These are phyloP conservation scores for Botrytis elliptica DNA, from an alignment of 2,329 filamentous ascomycete genomes.

Conservation along the genomic window DNA sequence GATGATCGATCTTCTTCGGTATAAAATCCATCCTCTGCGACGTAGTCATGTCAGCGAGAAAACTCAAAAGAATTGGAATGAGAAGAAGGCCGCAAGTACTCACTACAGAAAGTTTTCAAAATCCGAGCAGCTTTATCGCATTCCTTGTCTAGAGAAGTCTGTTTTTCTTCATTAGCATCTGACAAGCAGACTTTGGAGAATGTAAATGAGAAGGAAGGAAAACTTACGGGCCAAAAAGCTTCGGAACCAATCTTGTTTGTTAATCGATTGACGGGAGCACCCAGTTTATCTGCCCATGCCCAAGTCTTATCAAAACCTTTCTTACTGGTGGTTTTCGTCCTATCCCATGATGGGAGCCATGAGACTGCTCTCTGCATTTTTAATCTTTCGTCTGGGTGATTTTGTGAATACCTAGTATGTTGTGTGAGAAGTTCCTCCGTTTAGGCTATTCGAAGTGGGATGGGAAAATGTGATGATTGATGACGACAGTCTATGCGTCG, in stretches of 20 bases:
- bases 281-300: conserved; percentile 63
- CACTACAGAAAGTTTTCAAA: conserved; percentile 85
- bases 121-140: conserved; percentile 89
- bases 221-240: conserved; percentile 67
- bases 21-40: conserved; percentile 65
- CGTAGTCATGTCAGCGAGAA: conserved; percentile 14
- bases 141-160: conserved; percentile 75
- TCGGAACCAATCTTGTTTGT: conserved; percentile 80
- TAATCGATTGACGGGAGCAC: conserved; percentile 74
- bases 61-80: conserved; percentile 11
- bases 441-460: conserved; percentile 20
- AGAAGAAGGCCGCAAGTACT: conserved; percentile 40
- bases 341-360: conserved; percentile 49
- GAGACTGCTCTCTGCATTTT: conserved; percentile 40
- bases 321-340: conserved; percentile 55
- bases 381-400: conserved; percentile 29
- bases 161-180: background rate
- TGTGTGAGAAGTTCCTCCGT: conserved; percentile 16
- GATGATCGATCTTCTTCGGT: conserved; percentile 46
- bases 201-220: background rate
- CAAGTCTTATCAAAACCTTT: conserved; percentile 74
- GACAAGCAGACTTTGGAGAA: background rate
- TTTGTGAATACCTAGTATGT: conserved; percentile 25
- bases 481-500: conserved; percentile 15
- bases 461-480: conserved; percentile 2